Conservation (phyloP, 129 eudicot genomes). For the Arctium minus region DNA sequence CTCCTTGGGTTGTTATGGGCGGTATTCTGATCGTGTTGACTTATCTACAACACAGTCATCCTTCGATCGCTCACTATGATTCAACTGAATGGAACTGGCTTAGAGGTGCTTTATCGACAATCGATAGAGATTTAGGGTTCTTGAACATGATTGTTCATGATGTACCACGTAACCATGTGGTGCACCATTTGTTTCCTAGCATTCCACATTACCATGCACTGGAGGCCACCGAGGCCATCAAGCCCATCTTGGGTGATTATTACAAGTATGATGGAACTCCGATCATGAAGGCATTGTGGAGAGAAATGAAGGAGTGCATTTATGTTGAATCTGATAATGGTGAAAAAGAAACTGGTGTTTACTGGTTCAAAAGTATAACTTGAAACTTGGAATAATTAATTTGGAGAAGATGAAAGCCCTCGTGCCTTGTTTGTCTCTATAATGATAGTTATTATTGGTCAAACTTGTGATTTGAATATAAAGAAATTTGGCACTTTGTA, state of each 20-base stretch:
- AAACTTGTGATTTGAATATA: too few species aligned
- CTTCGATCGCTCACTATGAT: constrained; percentile 1
- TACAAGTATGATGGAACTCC: constrained; percentile 31
- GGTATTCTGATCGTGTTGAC: constrained; percentile 17
- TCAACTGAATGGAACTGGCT: too few species aligned
- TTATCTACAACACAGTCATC: constrained; percentile 26
- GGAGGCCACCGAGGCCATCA: constrained; percentile 21
- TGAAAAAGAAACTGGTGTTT: constrained; percentile 14
- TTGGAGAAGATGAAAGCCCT: too few species aligned
- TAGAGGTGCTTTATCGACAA: constrained; percentile 20
- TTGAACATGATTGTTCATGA: constrained; percentile 22
- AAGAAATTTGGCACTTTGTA: too few species aligned
- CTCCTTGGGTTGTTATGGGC: not conserved
- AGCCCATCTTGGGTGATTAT: constrained; percentile 28
- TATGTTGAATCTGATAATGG: constrained; percentile 25
- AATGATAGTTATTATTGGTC: too few species aligned
- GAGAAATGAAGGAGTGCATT: constrained; percentile 34
- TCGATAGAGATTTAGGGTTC: constrained; percentile 28
- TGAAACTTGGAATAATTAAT: too few species aligned
- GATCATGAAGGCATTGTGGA: constrained; percentile 28
- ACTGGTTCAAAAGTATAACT: too few species aligned
- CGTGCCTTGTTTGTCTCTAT: too few species aligned
- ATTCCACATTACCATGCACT: constrained; percentile 34
- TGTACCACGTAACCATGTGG: constrained; percentile 19
- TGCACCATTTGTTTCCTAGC: constrained; percentile 29